Evolutionary conservation across 345 rosid genomes (phyloP), one percentile per base, ranked within the genome.

Genomic region (Corymbia maculata): DNA sequence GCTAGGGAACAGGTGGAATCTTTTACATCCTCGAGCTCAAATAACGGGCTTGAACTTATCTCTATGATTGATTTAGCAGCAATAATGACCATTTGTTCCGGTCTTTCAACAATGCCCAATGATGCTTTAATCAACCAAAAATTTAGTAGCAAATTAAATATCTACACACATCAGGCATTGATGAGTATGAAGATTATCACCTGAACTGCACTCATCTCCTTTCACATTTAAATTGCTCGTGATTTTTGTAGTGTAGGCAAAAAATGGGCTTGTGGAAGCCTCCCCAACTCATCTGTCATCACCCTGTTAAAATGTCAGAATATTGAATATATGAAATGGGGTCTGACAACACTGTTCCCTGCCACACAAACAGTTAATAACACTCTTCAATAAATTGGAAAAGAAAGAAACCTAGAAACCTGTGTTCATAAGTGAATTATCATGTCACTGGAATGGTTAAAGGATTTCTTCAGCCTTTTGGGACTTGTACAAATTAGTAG

Each of bases 381-480:
- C 80, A 8, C 79, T 30, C 79, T 30, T 66, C 44, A 30, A 30
- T 7, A 66, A 14, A 66, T 30, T 30, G 19, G 79, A 66, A 66
- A 30, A 15, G 79, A 66, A 66, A 66, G 75, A 66, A 30, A 2
- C 28, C 75, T 64, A 66, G 44, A 30, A 15, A 5, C 21, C 22
- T 30, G 44, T 66, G 79, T 30, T 66, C 44, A n/a, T n/a, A n/a
- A 64, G 75, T 64, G 53, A 52, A 52, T 52, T 17, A 66, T 30
- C 44, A 30, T 66, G 79, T 30, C 79, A 15, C 44, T 17, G 79
- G 79, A 66, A 66, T 30, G 14, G 79, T 66, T 66, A 66, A 66
- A 66, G 79, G 79, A 64, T 51, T 59, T 90, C 88, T 22, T 91
- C 50, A 89, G 68, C 86, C 89, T 85, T 53, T 84, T 32, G 44